Conservation (phyloP, 179 eudicot genomes). For the Beta corolliflora region DNA sequence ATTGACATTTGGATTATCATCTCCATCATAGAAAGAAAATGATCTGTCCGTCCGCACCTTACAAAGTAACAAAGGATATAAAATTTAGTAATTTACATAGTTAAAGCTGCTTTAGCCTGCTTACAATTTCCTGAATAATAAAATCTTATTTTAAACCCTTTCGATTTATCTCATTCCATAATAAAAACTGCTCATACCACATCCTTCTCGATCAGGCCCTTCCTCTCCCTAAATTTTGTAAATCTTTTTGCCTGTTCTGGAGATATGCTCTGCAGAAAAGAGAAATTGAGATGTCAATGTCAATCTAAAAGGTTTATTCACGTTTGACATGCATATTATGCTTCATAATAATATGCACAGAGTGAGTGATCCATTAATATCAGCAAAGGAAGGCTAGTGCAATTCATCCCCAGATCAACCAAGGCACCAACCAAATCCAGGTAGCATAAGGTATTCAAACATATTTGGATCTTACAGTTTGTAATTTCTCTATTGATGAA, state of each 20-base stretch:
- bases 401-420: not conserved
- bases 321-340: not conserved
- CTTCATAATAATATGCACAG: not conserved
- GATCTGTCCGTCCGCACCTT: constrained; percentile 97
- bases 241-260: constrained; percentile 83
- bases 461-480: not conserved
- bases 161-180: not conserved
- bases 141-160: not conserved
- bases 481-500: not conserved
- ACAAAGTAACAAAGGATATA: constrained; percentile 22
- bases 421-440: not conserved
- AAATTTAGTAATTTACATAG: not conserved
- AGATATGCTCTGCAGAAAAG: constrained; percentile 71
- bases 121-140: constrained; percentile 11
- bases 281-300: constrained; percentile 1
- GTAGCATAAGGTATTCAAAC: not conserved
- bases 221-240: constrained; percentile 92
- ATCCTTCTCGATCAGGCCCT: constrained; percentile 94
- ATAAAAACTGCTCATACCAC: constrained; percentile 57
- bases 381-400: not conserved
- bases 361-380: not conserved
- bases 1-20: constrained; percentile 82
- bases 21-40: constrained; percentile 85
- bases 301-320: constrained; percentile 1
- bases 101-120: not conserved